phyloP scores from a whole-genome alignment of 2,329 filamentous ascomycete genomes.

The Calonectria pauciramosa region DNA sequence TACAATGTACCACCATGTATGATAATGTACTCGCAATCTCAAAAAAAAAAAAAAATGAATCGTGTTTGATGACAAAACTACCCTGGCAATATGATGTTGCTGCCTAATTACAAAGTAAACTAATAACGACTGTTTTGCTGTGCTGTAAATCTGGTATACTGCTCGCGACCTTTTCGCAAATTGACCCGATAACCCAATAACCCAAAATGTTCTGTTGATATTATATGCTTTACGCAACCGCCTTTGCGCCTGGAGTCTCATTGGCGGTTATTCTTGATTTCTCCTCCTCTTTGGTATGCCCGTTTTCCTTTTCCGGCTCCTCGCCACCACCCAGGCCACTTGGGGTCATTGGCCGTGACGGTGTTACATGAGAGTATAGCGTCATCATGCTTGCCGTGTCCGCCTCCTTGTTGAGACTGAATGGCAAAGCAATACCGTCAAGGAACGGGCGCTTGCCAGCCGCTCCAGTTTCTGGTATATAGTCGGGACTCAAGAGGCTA shows the following conservation, averaged over 20 bases:
- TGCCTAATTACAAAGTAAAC: slow-evolving; percentile 20
- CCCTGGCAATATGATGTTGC: slow-evolving; percentile 14
- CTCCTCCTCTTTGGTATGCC: slow-evolving; percentile 19
- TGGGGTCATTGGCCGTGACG: slow-evolving; percentile 52
- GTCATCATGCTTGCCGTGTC: slow-evolving; percentile 80
- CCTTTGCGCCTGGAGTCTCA: slow-evolving; percentile 51
- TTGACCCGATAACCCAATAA: slow-evolving; percentile 31
- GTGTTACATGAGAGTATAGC: slow-evolving; percentile 60
- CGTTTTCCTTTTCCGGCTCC: slow-evolving; percentile 18
- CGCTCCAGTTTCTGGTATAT: slow-evolving; percentile 62
- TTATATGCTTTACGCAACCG: slow-evolving; percentile 26
- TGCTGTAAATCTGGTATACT: neutral
- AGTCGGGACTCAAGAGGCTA: slow-evolving; percentile 59
- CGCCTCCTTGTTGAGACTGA: slow-evolving; percentile 74
- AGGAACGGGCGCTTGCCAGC: slow-evolving; percentile 75
- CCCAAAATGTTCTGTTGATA: slow-evolving; percentile 15
- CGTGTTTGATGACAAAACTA: slow-evolving; percentile 25
- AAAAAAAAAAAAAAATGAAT: slow-evolving; percentile 31
- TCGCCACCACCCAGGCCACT: slow-evolving; percentile 11
- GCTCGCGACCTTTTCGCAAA: slow-evolving; percentile 29
- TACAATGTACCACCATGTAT: slow-evolving; percentile 49
- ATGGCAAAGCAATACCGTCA: slow-evolving; percentile 79
- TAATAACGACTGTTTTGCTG: slow-evolving; percentile 30
- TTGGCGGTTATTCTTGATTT: slow-evolving; percentile 61
- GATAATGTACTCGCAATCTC: slow-evolving; percentile 41